Evolutionary conservation across 1,284 basidiomycete genomes (phyloP), one percentile per base, ranked within the genome.

Genomic region (Fomitopsis pinicola): DNA sequence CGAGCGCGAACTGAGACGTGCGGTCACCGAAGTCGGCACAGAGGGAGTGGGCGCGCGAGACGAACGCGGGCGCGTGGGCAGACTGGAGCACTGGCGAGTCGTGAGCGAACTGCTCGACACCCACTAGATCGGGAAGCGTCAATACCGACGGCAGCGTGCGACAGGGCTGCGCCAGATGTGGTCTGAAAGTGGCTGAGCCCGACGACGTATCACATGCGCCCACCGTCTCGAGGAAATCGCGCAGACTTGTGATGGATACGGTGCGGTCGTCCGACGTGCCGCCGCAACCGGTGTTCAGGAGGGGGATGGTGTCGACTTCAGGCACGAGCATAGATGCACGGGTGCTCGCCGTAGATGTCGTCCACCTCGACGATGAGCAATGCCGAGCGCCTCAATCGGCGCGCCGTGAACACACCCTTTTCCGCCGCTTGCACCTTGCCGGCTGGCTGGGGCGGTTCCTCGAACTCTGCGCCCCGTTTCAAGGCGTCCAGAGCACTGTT

Each of bases 211-310:
- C 69, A 67, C 75, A 80, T 68, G 40, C 60, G 68, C 5, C 77
- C 77, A 3, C 67, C 71, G 74, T 77, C 67, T 85, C 82, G 53
- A 85, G 74, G 71, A 82, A 85, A 45, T 76, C 70, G 62, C 81
- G 74, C 57, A 85, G 67, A 61, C 75, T 77, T 62, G 69, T 82
- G 62, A 83, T 70, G n/a, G 75, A 66, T 46, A 79, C 74, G 48
- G 75, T 64, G 2, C 75, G 72, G 56, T 79, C 74, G 46, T 73
- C 67, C 1, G 80, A 78, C 55, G 67, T 72, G 5, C 83, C 82
- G n/a, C 82, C 82, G 54, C 82, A 84, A 28, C 83, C 84, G 17
- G 80, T 83, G 68, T 85, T 83, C 58, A 85, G 72, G 42, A 85
- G 66, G 7, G 85, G 70, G 57, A 84, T 71, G 2, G 78, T 78